Evolutionary conservation across 192 early-diverging fungal genomes (phyloP).

Genomic region (Kickxella alabastrina): DNA sequence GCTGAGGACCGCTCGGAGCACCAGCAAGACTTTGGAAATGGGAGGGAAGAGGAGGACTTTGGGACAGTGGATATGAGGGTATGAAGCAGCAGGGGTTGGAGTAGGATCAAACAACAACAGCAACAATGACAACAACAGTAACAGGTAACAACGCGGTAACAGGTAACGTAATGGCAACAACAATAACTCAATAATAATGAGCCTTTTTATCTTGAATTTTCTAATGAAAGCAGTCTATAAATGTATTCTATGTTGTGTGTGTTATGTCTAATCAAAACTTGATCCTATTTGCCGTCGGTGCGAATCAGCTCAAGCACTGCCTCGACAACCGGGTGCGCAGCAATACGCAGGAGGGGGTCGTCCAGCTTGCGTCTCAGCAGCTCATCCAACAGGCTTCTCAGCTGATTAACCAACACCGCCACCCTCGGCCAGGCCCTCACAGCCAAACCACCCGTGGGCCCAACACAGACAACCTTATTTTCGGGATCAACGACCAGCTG

Average conservation of each 20-base stretch:
- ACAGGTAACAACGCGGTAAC: too few relatives aligned
- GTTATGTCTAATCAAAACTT: too few relatives aligned
- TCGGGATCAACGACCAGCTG: constrained; percentile 66
- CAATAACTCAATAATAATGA: too few relatives aligned
- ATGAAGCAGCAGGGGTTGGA: not conserved
- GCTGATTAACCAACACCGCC: constrained; percentile 71
- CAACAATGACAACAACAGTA: too few relatives aligned
- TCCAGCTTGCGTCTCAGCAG: constrained; percentile 69
- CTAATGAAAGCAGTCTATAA: too few relatives aligned
- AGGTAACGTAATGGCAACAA: too few relatives aligned
- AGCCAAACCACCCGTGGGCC: constrained; percentile 54
- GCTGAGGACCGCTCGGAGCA: too few relatives aligned
- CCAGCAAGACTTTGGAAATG: too few relatives aligned
- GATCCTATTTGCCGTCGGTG: constrained; percentile 22
- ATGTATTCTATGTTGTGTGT: too few relatives aligned
- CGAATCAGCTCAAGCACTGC: constrained; percentile 29
- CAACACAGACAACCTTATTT: constrained; percentile 60
- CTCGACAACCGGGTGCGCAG: constrained; percentile 29
- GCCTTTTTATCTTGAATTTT: too few relatives aligned
- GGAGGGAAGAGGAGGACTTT: not conserved
- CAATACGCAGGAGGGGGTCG: constrained; percentile 56
- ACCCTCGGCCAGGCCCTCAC: constrained; percentile 72
- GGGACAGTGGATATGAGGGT: not conserved
- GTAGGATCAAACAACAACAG: not conserved
- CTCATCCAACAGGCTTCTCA: constrained; percentile 67